Percentiles rank a stretch among this genome's conserved stretches.
Evolutionary conservation across 257 asterid species (phyloP).

Genomic region (Misopates orontium): DNA sequence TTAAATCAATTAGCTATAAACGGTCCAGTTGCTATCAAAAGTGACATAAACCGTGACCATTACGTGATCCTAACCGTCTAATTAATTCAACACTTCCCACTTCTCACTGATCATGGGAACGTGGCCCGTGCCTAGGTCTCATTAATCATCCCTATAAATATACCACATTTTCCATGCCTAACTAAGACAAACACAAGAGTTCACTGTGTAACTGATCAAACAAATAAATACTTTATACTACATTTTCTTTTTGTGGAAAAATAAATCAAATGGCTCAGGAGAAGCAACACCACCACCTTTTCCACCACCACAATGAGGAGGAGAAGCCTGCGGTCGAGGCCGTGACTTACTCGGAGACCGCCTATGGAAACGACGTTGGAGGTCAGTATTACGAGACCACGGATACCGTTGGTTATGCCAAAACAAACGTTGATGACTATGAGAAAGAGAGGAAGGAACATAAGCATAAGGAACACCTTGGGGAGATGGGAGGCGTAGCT

Average conservation of each 20-base stretch:
- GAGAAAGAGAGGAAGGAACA: slow-evolving; percentile 61
- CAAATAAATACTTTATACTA: too few relatives aligned
- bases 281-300: slow-evolving; percentile 50
- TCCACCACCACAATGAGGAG: slow-evolving; percentile 51
- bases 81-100: background rate
- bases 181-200: too few relatives aligned
- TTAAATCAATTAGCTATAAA: background rate
- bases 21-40: background rate
- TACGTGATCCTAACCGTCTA: slow-evolving; percentile 19
- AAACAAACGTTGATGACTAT: slow-evolving; percentile 12
- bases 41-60: background rate
- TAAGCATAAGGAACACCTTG: slow-evolving; percentile 53
- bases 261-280: slow-evolving; percentile 41
- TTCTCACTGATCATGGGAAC: background rate
- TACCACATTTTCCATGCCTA: too few relatives aligned
- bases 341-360: slow-evolving; percentile 37
- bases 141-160: too few relatives aligned
- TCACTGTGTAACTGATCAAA: too few relatives aligned
- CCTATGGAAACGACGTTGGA: slow-evolving; percentile 19
- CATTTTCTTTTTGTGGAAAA: too few relatives aligned
- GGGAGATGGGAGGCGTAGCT: slow-evolving; percentile 48
- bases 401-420: slow-evolving; percentile 19
- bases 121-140: too few relatives aligned
- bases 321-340: slow-evolving; percentile 32
- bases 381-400: slow-evolving; percentile 28